Percentiles rank a stretch among this genome's conserved stretches.
Evolutionary conservation across 169 alveolate species (phyloP).

Genomic region (Plasmodium falciparum): DNA sequence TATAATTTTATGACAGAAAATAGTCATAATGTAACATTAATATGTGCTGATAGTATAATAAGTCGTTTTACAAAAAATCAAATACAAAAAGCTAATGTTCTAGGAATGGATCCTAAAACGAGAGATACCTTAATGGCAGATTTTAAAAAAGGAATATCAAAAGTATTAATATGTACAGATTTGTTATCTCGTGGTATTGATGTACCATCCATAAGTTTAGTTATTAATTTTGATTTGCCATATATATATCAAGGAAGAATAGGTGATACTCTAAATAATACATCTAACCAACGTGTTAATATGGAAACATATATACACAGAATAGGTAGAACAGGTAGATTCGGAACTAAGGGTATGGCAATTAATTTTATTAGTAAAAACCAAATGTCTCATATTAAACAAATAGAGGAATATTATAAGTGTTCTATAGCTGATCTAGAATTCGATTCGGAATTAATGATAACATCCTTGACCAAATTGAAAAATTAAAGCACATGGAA

Average conservation of each 20-base stretch:
- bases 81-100: slow-evolving; percentile 84
- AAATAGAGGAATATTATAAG: slow-evolving; percentile 82
- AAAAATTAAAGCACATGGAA: slow-evolving; percentile 40
- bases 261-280: slow-evolving; percentile 9
- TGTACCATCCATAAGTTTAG: slow-evolving; percentile 96
- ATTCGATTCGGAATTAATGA: slow-evolving; percentile 72
- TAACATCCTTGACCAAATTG: slow-evolving; percentile 61
- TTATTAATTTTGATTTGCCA: slow-evolving; percentile 96
- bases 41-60: slow-evolving; percentile 76
- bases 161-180: slow-evolving; percentile 98
- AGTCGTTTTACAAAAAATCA: slow-evolving; percentile 72
- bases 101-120: slow-evolving; percentile 94
- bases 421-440: slow-evolving; percentile 71
- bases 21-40: slow-evolving; percentile 68
- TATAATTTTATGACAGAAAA: slow-evolving; percentile 92
- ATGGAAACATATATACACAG: slow-evolving; percentile 96
- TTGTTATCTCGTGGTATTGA: slow-evolving; percentile 98
- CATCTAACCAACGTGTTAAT: slow-evolving; percentile 7
- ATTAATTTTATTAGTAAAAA: slow-evolving; percentile 87
- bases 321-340: slow-evolving; percentile 99
- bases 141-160: slow-evolving; percentile 95
- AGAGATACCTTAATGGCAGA: slow-evolving; percentile 97
- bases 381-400: slow-evolving; percentile 82
- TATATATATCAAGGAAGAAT: slow-evolving; percentile 82
- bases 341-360: slow-evolving; percentile 97